Evolutionary conservation across 1,139 yeast species (phyloP), one percentile per base, ranked within the genome.

Genomic region (Sugiyamaella neomexicana): DNA sequence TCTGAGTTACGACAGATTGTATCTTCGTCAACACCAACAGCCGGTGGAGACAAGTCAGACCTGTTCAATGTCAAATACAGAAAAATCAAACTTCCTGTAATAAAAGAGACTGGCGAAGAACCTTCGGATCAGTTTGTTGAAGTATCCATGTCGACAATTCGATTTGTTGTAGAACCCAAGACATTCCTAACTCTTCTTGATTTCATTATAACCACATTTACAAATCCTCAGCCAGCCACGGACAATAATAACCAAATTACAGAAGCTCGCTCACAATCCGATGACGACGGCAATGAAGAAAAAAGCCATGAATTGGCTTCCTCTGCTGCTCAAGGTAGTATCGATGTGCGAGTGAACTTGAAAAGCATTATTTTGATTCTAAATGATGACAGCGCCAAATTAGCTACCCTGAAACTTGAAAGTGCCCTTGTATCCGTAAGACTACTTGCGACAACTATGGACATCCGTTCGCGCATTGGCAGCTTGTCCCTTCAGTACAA

Each of bases 191-290:
- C 96, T 2, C 73, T 93, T 13, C 72, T 93, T 60, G 95, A 90
- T 68, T 95, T 86, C 67, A 75, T 86, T 2, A 76, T 91, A 65
- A 88, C 91, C 47, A 93, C 98, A 0, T 93, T 93, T 67, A 86
- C 97, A 1, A 77, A 82, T 59, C 89, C 91, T 0, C 84, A 80
- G 29, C 73, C 51, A 45, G 31, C 48, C 27, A 39, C 27, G 13
- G 43, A 42, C 27, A 29, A 17, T 20, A 37, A 6, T 23, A 32
- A 44, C 23, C 31, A 53, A 27, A 34, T 31, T 8, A 34, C 13
- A 8, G 54, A 48, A 47, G 9, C 36, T 32, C 27, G 56, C 37
- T 13, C n/a, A 2, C 34, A 8, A 16, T 8, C 27, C 12, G 46
- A 48, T 4, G 16, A 20, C 36, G 23, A 23, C 12, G 41, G 40